phyloP scores from a whole-genome alignment of 805 yeast species.

The Kregervanrija delftensis region DNA sequence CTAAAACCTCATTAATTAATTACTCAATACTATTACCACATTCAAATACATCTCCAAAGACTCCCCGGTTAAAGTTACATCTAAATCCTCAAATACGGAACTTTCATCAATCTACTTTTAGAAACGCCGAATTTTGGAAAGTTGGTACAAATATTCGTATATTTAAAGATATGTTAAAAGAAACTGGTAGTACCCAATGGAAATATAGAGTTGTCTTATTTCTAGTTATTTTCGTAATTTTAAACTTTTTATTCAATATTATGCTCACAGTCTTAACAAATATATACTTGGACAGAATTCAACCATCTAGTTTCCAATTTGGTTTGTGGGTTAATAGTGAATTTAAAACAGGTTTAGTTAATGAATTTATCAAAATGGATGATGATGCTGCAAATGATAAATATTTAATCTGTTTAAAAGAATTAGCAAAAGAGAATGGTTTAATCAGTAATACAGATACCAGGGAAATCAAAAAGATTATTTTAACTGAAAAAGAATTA shows the following conservation, averaged over 20 bases:
- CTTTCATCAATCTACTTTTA: slow-evolving; percentile 2
- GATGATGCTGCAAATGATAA: slow-evolving; percentile 28
- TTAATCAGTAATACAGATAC: slow-evolving; percentile 17
- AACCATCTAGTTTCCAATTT: slow-evolving; percentile 22
- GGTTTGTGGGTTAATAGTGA: slow-evolving; percentile 24
- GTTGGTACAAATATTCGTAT: slow-evolving; percentile 24
- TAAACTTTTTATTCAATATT: slow-evolving; percentile 29
- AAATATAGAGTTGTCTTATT: slow-evolving; percentile 38
- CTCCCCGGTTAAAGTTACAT: too few relatives aligned
- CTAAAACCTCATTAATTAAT: too few relatives aligned
- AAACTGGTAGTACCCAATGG: slow-evolving; percentile 35
- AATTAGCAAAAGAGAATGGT: slow-evolving; percentile 25
- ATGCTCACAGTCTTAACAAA: slow-evolving; percentile 28
- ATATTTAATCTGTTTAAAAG: slow-evolving; percentile 26
- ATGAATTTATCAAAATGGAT: slow-evolving; percentile 30
- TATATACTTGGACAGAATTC: slow-evolving; percentile 22
- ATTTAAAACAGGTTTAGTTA: slow-evolving; percentile 31
- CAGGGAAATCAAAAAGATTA: slow-evolving; percentile 14
- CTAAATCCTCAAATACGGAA: neutral
- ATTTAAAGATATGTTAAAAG: slow-evolving; percentile 20
- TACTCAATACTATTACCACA: too few relatives aligned
- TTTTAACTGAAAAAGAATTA: slow-evolving; percentile 16
- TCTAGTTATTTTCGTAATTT: slow-evolving; percentile 34
- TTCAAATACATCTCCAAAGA: too few relatives aligned
- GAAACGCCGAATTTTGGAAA: slow-evolving; percentile 26